Evolutionary conservation across 345 rosid genomes (phyloP).

Genomic region (Euphorbia peplus): DNA sequence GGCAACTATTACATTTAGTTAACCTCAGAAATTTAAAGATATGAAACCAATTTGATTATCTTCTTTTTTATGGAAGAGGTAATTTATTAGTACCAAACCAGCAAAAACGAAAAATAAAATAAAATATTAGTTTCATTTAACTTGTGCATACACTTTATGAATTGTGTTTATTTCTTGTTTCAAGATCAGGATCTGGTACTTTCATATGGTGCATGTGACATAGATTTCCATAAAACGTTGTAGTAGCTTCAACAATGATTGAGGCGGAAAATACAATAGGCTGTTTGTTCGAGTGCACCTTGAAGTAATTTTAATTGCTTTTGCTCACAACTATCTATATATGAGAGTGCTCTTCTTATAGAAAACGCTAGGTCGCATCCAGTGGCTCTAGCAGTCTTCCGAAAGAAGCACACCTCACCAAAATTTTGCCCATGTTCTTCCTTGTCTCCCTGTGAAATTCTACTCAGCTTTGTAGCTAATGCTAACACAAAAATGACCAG

Average conservation of each 20-base stretch:
- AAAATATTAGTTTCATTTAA: constrained; percentile 1
- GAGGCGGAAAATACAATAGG: neutral
- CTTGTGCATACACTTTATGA: neutral
- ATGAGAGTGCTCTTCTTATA: neutral
- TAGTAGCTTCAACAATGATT: neutral
- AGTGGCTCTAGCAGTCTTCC: neutral
- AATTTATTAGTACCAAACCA: too few species aligned
- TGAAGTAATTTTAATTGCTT: neutral
- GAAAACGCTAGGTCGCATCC: neutral
- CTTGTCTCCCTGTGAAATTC: neutral
- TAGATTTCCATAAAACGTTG: neutral
- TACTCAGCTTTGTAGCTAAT: neutral
- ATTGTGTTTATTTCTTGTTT: neutral
- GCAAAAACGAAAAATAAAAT: too few species aligned
- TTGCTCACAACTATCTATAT: neutral
- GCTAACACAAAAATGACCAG: neutral
- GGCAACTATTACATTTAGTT: neutral
- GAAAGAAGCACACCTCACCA: neutral
- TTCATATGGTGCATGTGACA: neutral
- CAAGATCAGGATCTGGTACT: neutral
- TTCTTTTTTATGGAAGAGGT: too few species aligned
- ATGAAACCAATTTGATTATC: neutral
- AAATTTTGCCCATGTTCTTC: neutral
- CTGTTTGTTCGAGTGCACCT: neutral
- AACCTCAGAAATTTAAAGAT: neutral